phyloP scores from a whole-genome alignment of 2,329 filamentous ascomycete genomes.

The Zopfia rhizophila region DNA sequence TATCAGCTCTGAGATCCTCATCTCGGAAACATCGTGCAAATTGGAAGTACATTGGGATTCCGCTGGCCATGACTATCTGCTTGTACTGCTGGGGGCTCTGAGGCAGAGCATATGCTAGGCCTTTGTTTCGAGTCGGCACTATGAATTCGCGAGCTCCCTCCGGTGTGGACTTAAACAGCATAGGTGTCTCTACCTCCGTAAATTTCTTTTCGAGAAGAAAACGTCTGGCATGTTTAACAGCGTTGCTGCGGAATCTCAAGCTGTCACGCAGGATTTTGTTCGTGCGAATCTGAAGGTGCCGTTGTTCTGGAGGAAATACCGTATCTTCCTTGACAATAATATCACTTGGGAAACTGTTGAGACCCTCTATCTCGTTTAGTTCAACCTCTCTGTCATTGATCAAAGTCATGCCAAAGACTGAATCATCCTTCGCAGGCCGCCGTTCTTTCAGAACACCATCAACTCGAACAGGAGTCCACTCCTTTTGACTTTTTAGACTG shows the following conservation, averaged over 20 bases:
- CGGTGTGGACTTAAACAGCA: constrained; percentile 96
- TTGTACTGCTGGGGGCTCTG: constrained; percentile 99
- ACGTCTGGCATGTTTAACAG: constrained; percentile 64
- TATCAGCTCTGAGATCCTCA: constrained; percentile 89
- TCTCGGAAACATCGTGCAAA: constrained; percentile 96
- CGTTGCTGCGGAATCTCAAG: constrained; percentile 74
- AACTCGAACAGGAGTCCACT: constrained; percentile 66
- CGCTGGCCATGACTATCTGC: constrained; percentile 94
- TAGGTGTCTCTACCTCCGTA: constrained; percentile 86
- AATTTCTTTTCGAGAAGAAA: constrained; percentile 69
- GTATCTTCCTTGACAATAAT: constrained; percentile 81
- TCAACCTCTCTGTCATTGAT: constrained; percentile 66
- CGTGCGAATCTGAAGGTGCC: constrained; percentile 87
- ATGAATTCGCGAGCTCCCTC: constrained; percentile 96
- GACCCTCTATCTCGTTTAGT: constrained; percentile 69
- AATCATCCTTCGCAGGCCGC: constrained; percentile 46
- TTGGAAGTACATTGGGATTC: constrained; percentile 85
- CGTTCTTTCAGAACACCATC: constrained; percentile 60
- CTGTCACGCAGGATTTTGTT: constrained; percentile 73
- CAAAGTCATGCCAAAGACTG: constrained; percentile 42
- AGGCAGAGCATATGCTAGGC: constrained; percentile 86
- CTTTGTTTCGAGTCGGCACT: constrained; percentile 82
- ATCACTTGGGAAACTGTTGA: constrained; percentile 79
- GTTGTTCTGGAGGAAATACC: constrained; percentile 76
- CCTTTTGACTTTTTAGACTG: constrained; percentile 56